Percentiles rank a stretch among this genome's conserved stretches.
phyloP scores from a whole-genome alignment of 2,329 filamentous ascomycete species.

The Alternaria atra region DNA sequence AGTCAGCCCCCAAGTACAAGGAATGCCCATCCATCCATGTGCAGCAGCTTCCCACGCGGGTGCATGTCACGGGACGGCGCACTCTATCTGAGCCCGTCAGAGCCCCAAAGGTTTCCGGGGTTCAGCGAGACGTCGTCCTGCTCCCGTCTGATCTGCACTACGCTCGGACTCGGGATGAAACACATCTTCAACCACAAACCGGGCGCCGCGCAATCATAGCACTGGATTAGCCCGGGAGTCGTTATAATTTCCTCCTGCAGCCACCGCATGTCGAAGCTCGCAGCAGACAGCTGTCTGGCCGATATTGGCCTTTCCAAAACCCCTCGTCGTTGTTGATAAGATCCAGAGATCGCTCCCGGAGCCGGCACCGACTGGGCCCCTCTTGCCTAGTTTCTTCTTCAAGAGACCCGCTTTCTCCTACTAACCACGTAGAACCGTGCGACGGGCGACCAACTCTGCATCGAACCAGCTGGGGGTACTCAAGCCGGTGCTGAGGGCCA shows the following conservation, averaged over 20 bases:
- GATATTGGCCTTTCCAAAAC: conserved; percentile 7
- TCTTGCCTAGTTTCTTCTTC: conserved; percentile 8
- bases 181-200: conserved; percentile 11
- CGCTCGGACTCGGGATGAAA: conserved; percentile 30
- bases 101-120: conserved; percentile 4
- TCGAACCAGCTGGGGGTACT: neutral
- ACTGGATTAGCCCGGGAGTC: neutral
- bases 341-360: conserved; percentile 1
- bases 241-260: conserved; percentile 4
- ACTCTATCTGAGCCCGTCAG: conserved; percentile 9
- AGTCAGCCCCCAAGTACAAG: neutral
- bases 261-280: neutral
- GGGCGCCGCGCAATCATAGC: neutral
- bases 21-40: neutral
- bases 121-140: conserved; percentile 29
- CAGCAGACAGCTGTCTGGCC: conserved; percentile 7
- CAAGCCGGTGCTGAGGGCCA: neutral
- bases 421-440: conserved; percentile 14
- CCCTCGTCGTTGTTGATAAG: neutral
- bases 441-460: conserved; percentile 2
- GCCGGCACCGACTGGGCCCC: conserved; percentile 10
- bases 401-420: conserved; percentile 18
- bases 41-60: neutral
- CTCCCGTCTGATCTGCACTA: conserved; percentile 41
- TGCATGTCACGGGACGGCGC: conserved; percentile 14